Conservation (phyloP, 805 yeast species). For the Danielia reshetovae region DNA sequence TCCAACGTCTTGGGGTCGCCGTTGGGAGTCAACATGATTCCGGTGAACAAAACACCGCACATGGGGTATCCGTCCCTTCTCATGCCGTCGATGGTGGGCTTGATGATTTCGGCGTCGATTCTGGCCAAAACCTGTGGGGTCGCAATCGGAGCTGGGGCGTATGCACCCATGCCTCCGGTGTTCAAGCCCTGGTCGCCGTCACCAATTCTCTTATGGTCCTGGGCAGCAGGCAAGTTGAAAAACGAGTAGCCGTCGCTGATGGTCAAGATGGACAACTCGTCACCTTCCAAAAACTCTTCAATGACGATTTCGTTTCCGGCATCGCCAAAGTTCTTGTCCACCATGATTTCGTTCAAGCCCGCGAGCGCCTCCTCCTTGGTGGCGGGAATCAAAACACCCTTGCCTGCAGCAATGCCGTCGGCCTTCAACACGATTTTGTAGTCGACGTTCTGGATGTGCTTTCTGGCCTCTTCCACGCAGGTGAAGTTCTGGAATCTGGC, state of each 20-base stretch:
- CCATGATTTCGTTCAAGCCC: conserved; percentile 87
- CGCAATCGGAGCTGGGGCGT: conserved; percentile 96
- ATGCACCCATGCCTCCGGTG: conserved; percentile 99
- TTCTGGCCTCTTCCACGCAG: conserved; percentile 67
- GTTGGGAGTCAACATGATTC: conserved; percentile 79
- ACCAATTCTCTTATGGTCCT: conserved; percentile 94
- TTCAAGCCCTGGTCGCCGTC: conserved; percentile 92
- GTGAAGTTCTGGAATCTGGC: conserved; percentile 85
- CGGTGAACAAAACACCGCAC: conserved; percentile 93
- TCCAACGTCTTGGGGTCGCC: conserved; percentile 92
- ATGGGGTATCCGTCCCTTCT: conserved; percentile 92
- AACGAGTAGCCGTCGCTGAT: conserved; percentile 91
- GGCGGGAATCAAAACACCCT: conserved; percentile 93
- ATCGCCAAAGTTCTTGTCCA: conserved; percentile 78
- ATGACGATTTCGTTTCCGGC: conserved; percentile 94
- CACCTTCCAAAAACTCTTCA: conserved; percentile 95
- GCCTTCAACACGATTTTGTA: conserved; percentile 91
- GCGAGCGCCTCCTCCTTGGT: conserved; percentile 77
- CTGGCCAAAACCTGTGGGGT: conserved; percentile 66
- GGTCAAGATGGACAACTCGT: conserved; percentile 90
- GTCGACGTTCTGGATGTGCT: conserved; percentile 59
- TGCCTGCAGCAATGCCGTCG: conserved; percentile 97
- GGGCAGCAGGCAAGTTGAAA: conserved; percentile 92
- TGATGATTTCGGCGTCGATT: conserved; percentile 71
- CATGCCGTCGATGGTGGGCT: conserved; percentile 95